Evolutionary conservation across 148 eudicot species (phyloP), one percentile per base, ranked within the genome.

Genomic region (Polygonum aviculare): DNA sequence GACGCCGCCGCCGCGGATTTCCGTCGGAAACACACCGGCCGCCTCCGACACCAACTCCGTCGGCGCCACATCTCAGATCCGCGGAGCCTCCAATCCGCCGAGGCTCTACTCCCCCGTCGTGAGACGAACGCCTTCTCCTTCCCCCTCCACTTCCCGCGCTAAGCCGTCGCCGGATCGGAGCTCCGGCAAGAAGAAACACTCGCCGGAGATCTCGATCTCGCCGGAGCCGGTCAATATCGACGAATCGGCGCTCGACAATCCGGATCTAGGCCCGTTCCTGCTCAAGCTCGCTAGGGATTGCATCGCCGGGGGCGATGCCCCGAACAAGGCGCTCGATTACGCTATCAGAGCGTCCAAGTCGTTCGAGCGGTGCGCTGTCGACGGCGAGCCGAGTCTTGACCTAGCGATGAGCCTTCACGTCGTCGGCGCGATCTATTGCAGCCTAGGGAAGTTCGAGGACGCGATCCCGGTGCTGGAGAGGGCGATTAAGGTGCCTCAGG

Each of bases 201-300:
- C 31, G 31, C 31, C 31, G 31, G 31, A 26, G 31, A 26, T 26
- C 31, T 26, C 31, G 31, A 26, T 26, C 31, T 26, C 60, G 35
- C 40, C 76, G 16, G 2, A 76, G n/a, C 45, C 72, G 2, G 1
- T 78, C 36, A 57, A 84, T 9, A 44, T 88, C n/a, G 93, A 92
- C 12, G 97, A 92, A 44, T 75, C 98, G 0, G 83, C 96, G 1
- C 86, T 94, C 5, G 98, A 95, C 57, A 92, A 95, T 81, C 98
- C 98, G 35, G 98, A 95, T 88, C 97, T 95, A 5, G 98, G 98
- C 19, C 98, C 98, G 16, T 95, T 95, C 50, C 81, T 95, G 0
- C 65, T 95, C 1, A 95, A 95, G 63, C 88, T 90, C 0, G 97
- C 98, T 8, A 74, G 97, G 0, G 97, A 95, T 75, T 89, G 94